Evolutionary conservation across 108 stramenopile species (phyloP), one percentile per base, ranked within the genome.

Genomic region (Aurantiochytrium sp.): DNA sequence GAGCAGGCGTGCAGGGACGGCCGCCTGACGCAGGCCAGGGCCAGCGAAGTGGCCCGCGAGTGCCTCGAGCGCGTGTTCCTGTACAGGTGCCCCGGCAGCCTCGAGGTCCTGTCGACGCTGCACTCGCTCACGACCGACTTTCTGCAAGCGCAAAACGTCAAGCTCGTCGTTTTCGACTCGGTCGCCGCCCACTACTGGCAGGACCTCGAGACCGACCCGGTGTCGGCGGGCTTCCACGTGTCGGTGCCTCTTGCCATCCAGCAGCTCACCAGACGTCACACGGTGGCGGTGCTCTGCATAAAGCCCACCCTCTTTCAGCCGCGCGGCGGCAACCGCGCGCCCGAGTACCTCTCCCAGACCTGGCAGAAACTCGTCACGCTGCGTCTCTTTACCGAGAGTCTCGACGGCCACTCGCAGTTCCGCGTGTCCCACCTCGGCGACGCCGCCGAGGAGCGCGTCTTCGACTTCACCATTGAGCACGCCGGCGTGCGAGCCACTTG

Each of bases 341-440:
- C 73, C 6, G 73, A 81, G 73, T 81, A 81, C 45, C 73, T 81
- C 2, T 81, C 73, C 12, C 73, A 81, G 73, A 81, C 73, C 12
- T 81, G 73, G 73, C 73, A 48, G 19, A 81, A 81, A 2, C 45
- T 81, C n/a, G 73, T 81, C 12, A 81, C 42, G 12, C 24, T 81
- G 45, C 39, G 45, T 27, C 39, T 81, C n/a, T 81, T 48, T 2
- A 42, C 73, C 30, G 73, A 81, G 45, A 22, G 42, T 27, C 39
- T 81, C 30, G 73, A 81, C 24, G 73, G 73, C 12, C 73, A 41
- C 39, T 48, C 42, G 2, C 39, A 42, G 8, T 81, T 81, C 39
- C 21, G 73, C 24, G 21, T 48, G 8, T 48, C 42, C 12, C 42
- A 81, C 3, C n/a, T 81, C 42, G 59, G 4, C 10, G 17, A 4